Evolutionary conservation across 495 filamentous ascomycete species (phyloP), one percentile per base, ranked within the genome.

Genomic region (Hypoxylon lienhwacheense): DNA sequence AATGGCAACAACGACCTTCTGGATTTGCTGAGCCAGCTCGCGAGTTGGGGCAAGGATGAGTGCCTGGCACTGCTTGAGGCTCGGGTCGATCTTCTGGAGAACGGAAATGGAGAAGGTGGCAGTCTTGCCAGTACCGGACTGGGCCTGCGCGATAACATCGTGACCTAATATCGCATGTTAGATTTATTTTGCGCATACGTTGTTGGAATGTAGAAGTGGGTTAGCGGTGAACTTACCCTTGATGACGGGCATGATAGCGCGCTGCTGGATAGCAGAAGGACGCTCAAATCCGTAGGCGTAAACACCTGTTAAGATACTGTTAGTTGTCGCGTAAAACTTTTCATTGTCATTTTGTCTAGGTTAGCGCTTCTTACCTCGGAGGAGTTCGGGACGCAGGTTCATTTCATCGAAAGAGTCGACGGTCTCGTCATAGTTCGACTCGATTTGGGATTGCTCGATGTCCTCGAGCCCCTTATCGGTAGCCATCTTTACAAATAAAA

Each of bases 381-480:
- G 87, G 67, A 98, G 85, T 83, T 98, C 93, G 39, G 87, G 64
- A 83, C 95, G 96, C 67, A 98, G 82, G 76, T 86, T 85, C 93
- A 98, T 98, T 56, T 90, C 81, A 77, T 98, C 93, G 75, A 98
- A 98, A 50, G 91, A 95, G 76, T 99, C 93, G 73, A 91, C 93
- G 66, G 92, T 89, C 83, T 99, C 95, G 84, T 99, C 93, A 78
- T 99, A 99, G 88, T 97, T 99, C 68, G 91, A 96, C 80, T 97
- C 93, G 80, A 99, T 97, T 79, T 91, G 88, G 71, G 88, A 95
- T 95, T 76, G 66, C 70, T 55, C 33, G 75, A 97, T 83, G 69
- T 97, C 91, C 82, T 97, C 91, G 76, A 97, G 88, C 74, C 91
- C 91, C 80, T 96, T 95, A 63, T 90, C 88, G 66, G 79, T 80